phyloP scores from a whole-genome alignment of 306 rosid species.

The Fagus crenata region DNA sequence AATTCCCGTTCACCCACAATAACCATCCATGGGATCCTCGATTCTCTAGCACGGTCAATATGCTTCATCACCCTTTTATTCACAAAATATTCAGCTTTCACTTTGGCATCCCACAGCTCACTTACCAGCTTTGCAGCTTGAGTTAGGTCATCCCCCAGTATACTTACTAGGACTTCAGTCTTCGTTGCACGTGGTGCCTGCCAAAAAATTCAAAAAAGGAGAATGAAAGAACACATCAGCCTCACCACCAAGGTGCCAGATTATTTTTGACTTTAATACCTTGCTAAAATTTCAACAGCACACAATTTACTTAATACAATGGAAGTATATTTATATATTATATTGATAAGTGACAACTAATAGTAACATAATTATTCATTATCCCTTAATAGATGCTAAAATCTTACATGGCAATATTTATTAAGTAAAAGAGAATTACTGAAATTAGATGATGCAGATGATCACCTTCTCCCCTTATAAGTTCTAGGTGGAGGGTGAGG shows the following conservation, averaged over 20 bases:
- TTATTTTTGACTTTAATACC: no score
- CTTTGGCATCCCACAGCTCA: conserved; percentile 67
- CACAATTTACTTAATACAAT: no score
- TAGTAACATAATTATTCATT: no score
- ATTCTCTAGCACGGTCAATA: conserved; percentile 70
- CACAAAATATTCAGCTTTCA: conserved; percentile 64
- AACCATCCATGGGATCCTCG: conserved; percentile 85
- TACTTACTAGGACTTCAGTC: conserved; percentile 81
- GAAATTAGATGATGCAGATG: neutral
- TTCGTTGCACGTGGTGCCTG: conserved; percentile 75
- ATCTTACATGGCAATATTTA: no score
- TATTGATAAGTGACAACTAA: no score
- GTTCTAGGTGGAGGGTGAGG: no score
- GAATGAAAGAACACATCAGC: neutral
- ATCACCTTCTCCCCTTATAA: no score
- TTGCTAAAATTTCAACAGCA: no score
- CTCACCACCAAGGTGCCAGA: no score
- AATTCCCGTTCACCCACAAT: conserved; percentile 69
- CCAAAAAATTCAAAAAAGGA: conserved; percentile 1
- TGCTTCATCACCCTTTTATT: conserved; percentile 63
- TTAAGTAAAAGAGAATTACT: neutral
- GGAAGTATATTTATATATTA: no score
- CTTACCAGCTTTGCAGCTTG: conserved; percentile 69
- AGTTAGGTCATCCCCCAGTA: conserved; percentile 64
- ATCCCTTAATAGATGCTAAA: neutral